These are phyloP conservation scores for Pisolithus marmoratus DNA, from an alignment of 768 basidiomycete genomes.

Conservation along the genomic window DNA sequence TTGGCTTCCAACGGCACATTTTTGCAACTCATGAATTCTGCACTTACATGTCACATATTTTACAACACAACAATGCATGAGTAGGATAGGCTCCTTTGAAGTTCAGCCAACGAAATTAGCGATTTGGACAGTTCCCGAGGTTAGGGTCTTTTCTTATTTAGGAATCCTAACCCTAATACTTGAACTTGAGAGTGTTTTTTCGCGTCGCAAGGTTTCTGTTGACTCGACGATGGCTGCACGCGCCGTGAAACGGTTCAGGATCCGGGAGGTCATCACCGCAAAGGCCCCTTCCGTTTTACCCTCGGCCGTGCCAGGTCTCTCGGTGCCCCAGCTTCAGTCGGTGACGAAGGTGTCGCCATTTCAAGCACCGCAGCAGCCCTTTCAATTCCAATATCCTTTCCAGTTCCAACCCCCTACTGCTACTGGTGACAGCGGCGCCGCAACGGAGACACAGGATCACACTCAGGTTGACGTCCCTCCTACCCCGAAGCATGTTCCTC, in stretches of 20 bases:
- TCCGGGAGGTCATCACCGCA: not conserved
- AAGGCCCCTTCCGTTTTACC: not conserved
- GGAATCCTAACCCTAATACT: not conserved
- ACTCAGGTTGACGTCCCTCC: not conserved
- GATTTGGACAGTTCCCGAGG: not conserved
- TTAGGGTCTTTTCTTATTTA: not conserved
- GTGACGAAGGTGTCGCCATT: constrained; percentile 6
- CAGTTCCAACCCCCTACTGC: constrained; percentile 5
- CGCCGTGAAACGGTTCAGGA: constrained; percentile 1
- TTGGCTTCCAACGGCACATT: too few relatives aligned
- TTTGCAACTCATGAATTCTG: not conserved
- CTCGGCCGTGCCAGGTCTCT: not conserved
- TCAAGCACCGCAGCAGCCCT: constrained; percentile 17
- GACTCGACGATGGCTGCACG: constrained; percentile 17
- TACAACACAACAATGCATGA: too few relatives aligned
- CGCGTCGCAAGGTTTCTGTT: constrained; percentile 25
- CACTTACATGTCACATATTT: too few relatives aligned
- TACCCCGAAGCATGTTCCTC: not conserved
- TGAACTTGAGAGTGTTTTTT: not conserved
- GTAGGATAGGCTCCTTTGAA: too few relatives aligned
- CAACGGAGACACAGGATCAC: not conserved
- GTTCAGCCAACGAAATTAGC: not conserved
- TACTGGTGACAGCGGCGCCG: not conserved
- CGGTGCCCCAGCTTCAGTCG: not conserved
- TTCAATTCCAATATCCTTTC: constrained; percentile 17